A percentile compares a stretch with the other conserved stretches of the same genome.
These are phyloP conservation scores for Penicillium egyptiacum DNA, from an alignment of 495 filamentous ascomycete genomes.

Conservation along the genomic window DNA sequence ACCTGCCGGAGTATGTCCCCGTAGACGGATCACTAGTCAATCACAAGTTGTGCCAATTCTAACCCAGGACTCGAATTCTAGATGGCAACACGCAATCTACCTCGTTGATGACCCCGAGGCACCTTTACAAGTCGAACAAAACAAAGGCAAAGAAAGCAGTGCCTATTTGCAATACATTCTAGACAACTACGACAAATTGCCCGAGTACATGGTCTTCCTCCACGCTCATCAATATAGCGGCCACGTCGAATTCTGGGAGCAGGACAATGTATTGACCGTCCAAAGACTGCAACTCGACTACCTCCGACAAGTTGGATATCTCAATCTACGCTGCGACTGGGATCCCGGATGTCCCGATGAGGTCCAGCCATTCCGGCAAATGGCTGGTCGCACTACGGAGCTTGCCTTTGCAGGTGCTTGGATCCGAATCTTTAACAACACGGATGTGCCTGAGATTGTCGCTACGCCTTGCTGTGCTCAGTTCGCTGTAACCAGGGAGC, in stretches of 20 bases:
- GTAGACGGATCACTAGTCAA: neutral
- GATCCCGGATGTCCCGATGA: slow-evolving; percentile 48
- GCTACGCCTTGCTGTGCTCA: slow-evolving; percentile 65
- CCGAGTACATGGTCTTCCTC: slow-evolving; percentile 50
- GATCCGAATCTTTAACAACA: slow-evolving; percentile 47
- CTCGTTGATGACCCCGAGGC: slow-evolving; percentile 57
- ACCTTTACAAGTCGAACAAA: slow-evolving; percentile 34
- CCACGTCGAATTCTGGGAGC: slow-evolving; percentile 46
- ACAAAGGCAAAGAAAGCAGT: slow-evolving; percentile 51
- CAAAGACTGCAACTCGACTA: slow-evolving; percentile 40
- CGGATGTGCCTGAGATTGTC: slow-evolving; percentile 46
- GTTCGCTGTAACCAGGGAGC: slow-evolving; percentile 61
- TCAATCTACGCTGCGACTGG: slow-evolving; percentile 49
- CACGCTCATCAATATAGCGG: slow-evolving; percentile 46
- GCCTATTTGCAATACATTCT: slow-evolving; percentile 54
- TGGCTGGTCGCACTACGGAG: slow-evolving; percentile 24
- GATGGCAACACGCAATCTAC: slow-evolving; percentile 56
- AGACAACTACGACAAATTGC: slow-evolving; percentile 49
- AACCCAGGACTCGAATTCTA: slow-evolving; percentile 14
- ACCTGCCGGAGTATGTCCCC: slow-evolving; percentile 40
- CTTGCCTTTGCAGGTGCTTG: slow-evolving; percentile 38
- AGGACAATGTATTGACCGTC: slow-evolving; percentile 44
- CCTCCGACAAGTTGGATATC: slow-evolving; percentile 47
- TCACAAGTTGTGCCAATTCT: neutral
- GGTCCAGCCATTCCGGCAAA: slow-evolving; percentile 37